Evolutionary conservation across 352 stramenopile species (phyloP), one percentile per base, ranked within the genome.

Genomic region (Globisporangium middletonii): DNA sequence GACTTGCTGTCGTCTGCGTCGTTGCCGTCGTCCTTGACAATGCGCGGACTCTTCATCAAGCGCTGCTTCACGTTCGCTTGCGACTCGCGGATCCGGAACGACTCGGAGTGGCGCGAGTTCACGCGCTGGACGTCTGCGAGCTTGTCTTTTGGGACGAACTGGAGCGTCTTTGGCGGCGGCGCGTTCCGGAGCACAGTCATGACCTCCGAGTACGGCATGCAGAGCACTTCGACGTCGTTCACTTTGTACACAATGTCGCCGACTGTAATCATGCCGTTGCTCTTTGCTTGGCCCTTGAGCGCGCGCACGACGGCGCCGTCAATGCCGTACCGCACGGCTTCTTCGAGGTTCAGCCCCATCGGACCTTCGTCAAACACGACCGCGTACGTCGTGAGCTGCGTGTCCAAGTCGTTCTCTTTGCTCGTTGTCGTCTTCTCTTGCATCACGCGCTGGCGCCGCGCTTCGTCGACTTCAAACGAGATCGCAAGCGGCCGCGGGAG

Each of bases 181-280:
- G 79, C 85, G 38, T 80, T 76, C 7, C 81, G 81, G 47, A 94
- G 71, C 49, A 92, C 72, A 23, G 80, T 80, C 84, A 94, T 94
- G 18, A 94, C 79, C 52, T 94, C 76, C 18, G 69, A 60, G 67
- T 94, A 94, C 45, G 81, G 81, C 77, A 92, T 94, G 61, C 79
- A 91, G 12, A 94, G 63, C 62, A 92, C 82, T 51, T 92, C 79
- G 27, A 72, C 74, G 52, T 92, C 84, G 62, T 90, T 91, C 48
- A 92, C 84, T 63, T 94, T 92, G 69, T 88, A 94, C 51, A 92
- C 84, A 57, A 91, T 94, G 67, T 94, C 82, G 45, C 82, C 82
- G 13, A 92, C 67, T 16, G 78, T 85, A 71, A 94, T 92, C 74
- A 89, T 82, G 42, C 84, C 84, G 46, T 75, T 94, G 5, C 73